Conservation (phyloP, 139 green algal genomes). For the Haematococcus sp. region DNA sequence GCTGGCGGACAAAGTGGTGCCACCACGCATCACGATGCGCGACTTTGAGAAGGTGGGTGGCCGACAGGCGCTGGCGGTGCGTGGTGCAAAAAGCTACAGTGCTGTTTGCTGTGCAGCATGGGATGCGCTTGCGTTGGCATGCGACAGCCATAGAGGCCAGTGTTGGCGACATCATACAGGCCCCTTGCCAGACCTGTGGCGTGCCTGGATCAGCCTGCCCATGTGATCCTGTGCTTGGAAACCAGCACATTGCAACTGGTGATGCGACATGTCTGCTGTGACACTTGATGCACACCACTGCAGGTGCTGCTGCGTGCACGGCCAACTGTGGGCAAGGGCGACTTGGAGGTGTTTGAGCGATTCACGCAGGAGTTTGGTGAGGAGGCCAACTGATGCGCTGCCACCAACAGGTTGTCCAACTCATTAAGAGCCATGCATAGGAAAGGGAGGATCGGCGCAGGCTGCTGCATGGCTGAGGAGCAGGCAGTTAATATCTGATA, state of each 20-base stretch:
- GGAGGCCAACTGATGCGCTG: constrained; percentile 64
- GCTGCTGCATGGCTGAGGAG: neutral
- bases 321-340: constrained; percentile 86
- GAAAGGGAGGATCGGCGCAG: neutral
- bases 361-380: constrained; percentile 98
- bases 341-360: constrained; percentile 85
- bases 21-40: constrained; percentile 73
- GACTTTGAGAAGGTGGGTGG: constrained; percentile 81
- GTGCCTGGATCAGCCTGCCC: no score
- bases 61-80: neutral
- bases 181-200: no score
- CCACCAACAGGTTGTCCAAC: neutral
- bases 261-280: no score
- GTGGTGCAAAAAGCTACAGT: no score
- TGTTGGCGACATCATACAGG: no score
- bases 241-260: no score
- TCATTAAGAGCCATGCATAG: neutral
- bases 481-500: no score
- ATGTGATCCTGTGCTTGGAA: no score
- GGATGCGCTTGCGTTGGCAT: neutral
- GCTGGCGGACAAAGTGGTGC: constrained; percentile 75
- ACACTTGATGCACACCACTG: no score
- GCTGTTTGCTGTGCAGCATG: no score
- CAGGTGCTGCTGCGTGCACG: constrained; percentile 75
- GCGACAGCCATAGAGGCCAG: neutral